Conservation (phyloP, 164 flowering plant genomes). For the Paratinospora sagittata region DNA sequence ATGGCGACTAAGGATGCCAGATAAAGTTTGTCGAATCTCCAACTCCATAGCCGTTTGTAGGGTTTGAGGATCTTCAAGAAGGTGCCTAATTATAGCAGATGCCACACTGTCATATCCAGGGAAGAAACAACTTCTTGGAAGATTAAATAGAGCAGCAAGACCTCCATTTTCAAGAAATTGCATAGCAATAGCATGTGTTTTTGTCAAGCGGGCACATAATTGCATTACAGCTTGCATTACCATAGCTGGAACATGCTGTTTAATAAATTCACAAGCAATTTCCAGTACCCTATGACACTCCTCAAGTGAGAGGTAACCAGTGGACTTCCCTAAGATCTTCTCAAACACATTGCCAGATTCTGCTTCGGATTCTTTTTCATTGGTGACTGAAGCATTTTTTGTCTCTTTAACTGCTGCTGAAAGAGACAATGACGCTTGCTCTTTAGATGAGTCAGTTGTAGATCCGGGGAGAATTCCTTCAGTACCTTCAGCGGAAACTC, state of each 20-base stretch:
- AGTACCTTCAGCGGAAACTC: constrained; percentile 28
- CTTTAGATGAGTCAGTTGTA: constrained; percentile 39
- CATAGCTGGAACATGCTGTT: constrained; percentile 64
- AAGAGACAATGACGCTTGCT: constrained; percentile 29
- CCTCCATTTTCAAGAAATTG: constrained; percentile 85
- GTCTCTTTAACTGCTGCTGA: constrained; percentile 28
- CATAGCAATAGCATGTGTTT: constrained; percentile 67
- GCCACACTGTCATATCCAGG: constrained; percentile 80
- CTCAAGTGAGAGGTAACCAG: constrained; percentile 67
- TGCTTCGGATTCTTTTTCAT: constrained; percentile 45
- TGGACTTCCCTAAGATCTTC: constrained; percentile 66
- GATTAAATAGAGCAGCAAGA: constrained; percentile 57
- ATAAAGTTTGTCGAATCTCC: constrained; percentile 75
- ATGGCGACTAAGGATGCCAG: constrained; percentile 49
- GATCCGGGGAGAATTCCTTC: constrained; percentile 36
- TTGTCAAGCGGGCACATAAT: constrained; percentile 84
- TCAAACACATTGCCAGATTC: constrained; percentile 42
- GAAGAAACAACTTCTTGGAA: constrained; percentile 76
- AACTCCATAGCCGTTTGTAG: constrained; percentile 91
- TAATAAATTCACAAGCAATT: constrained; percentile 65
- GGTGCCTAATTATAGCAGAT: constrained; percentile 78
- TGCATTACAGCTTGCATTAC: constrained; percentile 91
- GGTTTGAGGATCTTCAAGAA: constrained; percentile 95
- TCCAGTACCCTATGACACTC: constrained; percentile 55
- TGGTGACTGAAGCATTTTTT: constrained; percentile 24